phyloP scores from a whole-genome alignment of 495 filamentous ascomycete species.

The Annulohypoxylon maeteangense region DNA sequence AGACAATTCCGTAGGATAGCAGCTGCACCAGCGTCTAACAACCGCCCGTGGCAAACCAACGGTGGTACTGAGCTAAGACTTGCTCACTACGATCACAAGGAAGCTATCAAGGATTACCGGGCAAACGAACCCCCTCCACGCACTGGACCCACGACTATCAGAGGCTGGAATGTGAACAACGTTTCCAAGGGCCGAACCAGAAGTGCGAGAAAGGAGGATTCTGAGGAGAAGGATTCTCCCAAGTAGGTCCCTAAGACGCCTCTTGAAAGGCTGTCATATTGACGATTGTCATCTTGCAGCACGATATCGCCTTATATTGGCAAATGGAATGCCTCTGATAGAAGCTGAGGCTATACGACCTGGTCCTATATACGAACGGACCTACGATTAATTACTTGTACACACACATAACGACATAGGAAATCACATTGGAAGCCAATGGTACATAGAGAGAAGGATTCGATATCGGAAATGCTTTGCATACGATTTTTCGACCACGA shows the following conservation, averaged over 20 bases:
- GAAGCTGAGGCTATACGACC: slow-evolving; percentile 9
- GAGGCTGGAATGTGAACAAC: slow-evolving; percentile 63
- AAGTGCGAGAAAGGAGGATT: slow-evolving; percentile 44
- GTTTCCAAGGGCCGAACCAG: slow-evolving; percentile 45
- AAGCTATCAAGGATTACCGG: slow-evolving; percentile 59
- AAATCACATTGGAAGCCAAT: slow-evolving; percentile 1
- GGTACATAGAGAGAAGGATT: neutral
- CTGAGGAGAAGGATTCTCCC: slow-evolving; percentile 47
- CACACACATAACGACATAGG: neutral
- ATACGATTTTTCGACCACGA: neutral
- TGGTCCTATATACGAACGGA: neutral
- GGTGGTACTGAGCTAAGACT: slow-evolving; percentile 57
- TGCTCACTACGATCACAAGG: slow-evolving; percentile 60
- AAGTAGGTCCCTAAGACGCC: slow-evolving; percentile 42
- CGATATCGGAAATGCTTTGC: neutral
- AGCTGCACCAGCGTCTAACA: slow-evolving; percentile 59
- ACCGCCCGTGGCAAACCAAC: slow-evolving; percentile 54
- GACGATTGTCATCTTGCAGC: slow-evolving; percentile 36
- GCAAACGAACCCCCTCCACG: slow-evolving; percentile 57
- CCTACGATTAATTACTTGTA: neutral
- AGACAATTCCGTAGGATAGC: slow-evolving; percentile 60
- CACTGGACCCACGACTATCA: slow-evolving; percentile 58
- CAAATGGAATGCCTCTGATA: slow-evolving; percentile 46
- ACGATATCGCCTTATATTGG: slow-evolving; percentile 42
- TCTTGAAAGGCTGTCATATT: slow-evolving; percentile 25